A percentile compares a stretch with the other conserved stretches of the same genome.
These are phyloP conservation scores for Amniculicola lignicola DNA, from an alignment of 495 filamentous ascomycete species.

Conservation along the genomic window DNA sequence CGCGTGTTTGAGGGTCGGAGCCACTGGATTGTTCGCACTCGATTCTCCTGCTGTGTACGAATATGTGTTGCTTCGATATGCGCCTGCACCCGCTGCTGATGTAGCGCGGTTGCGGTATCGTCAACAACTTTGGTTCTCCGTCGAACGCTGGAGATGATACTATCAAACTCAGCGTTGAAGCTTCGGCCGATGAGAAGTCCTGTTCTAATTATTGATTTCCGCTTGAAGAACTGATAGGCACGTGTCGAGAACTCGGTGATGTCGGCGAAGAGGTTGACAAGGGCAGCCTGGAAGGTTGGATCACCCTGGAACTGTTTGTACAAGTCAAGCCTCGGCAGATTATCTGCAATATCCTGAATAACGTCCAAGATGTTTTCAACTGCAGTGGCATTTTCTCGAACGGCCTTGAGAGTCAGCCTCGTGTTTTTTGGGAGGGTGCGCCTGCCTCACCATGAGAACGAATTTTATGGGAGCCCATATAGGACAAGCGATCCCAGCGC, in stretches of 20 bases:
- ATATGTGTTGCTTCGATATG: not conserved
- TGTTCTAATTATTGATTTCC: not conserved
- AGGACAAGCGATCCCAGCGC: slow-evolving; percentile 1
- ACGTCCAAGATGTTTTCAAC: not conserved
- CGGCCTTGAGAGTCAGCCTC: no score
- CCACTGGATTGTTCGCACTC: not conserved
- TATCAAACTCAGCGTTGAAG: not conserved
- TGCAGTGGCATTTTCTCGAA: not conserved
- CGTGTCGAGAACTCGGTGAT: not conserved
- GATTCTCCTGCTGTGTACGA: not conserved
- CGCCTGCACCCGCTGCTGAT: not conserved
- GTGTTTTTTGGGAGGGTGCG: not conserved
- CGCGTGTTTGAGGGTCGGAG: not conserved
- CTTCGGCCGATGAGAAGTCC: not conserved
- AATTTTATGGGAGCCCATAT: slow-evolving; percentile 1
- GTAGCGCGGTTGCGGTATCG: not conserved
- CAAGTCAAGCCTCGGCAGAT: not conserved
- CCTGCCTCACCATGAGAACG: not conserved
- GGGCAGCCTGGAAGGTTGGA: not conserved
- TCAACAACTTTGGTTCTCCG: not conserved
- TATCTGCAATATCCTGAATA: not conserved
- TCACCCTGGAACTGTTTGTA: not conserved
- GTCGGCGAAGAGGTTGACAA: not conserved
- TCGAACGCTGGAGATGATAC: not conserved
- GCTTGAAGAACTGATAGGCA: not conserved